Evolutionary conservation across 129 eudicot species (phyloP).

Genomic region (Flaveria sonorensis): DNA sequence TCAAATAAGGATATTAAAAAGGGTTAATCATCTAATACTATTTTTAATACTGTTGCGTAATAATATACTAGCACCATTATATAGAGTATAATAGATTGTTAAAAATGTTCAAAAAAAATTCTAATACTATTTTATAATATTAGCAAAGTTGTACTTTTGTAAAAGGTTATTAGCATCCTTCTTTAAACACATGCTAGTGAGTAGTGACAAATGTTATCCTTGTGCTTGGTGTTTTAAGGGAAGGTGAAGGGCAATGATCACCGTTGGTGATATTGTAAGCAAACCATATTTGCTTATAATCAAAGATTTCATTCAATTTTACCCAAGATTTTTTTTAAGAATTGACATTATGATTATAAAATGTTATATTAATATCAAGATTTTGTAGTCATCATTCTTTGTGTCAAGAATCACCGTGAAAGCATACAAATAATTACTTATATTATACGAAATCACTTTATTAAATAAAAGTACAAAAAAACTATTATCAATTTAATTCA

Average conservation of each 20-base stretch:
- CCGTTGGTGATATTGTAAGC: slow-evolving; percentile 21
- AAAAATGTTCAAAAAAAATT: no score
- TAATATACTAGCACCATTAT: no score
- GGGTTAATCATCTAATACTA: no score
- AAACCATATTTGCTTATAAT: slow-evolving; percentile 34
- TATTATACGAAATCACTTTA: no score
- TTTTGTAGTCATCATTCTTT: not conserved
- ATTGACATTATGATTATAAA: not conserved
- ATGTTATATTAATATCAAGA: not conserved
- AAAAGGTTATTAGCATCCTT: not conserved
- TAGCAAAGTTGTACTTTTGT: no score
- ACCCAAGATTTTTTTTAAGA: not conserved
- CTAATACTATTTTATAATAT: no score
- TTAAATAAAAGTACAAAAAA: no score
- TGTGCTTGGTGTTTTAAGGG: slow-evolving; percentile 21
- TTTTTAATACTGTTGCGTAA: no score
- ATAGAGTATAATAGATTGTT: no score
- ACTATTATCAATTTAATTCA: no score
- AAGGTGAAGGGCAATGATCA: slow-evolving; percentile 33
- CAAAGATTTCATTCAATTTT: slow-evolving; percentile 29
- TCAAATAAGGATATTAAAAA: no score
- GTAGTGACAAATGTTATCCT: slow-evolving; percentile 25
- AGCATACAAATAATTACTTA: not conserved
- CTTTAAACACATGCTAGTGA: slow-evolving; percentile 18
- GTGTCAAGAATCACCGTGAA: not conserved